Evolutionary conservation across 2,329 filamentous ascomycete genomes (phyloP).

Genomic region (Biscogniauxia sp.): DNA sequence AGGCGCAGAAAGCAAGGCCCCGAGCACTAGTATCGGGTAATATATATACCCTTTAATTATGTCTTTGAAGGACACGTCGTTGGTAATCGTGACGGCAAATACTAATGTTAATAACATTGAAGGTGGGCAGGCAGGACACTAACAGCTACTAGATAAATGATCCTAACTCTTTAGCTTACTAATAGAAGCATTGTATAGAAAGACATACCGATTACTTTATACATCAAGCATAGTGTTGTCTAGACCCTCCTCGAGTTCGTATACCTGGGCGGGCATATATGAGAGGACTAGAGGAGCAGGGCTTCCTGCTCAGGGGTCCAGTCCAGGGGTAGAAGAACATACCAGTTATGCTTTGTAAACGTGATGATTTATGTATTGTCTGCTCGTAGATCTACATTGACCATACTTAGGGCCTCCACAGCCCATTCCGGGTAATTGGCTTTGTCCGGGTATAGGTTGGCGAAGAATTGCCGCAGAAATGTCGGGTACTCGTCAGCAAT

Average conservation of each 20-base stretch:
- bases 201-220: background rate
- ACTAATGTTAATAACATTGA: background rate
- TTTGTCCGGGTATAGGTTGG: slow-evolving; percentile 64
- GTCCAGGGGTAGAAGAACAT: background rate
- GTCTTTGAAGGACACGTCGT: background rate
- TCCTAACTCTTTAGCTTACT: background rate
- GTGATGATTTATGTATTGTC: slow-evolving; percentile 19
- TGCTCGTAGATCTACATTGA: slow-evolving; percentile 71
- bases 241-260: background rate
- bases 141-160: background rate
- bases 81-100: background rate
- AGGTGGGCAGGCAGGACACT: background rate
- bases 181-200: background rate
- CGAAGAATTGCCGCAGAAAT: slow-evolving; percentile 79
- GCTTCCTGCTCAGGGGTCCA: background rate
- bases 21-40: background rate
- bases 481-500: slow-evolving; percentile 76
- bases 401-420: slow-evolving; percentile 70
- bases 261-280: background rate
- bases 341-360: background rate
- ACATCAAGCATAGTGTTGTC: background rate
- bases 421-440: slow-evolving; percentile 78
- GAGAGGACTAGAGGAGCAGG: background rate
- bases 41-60: background rate
- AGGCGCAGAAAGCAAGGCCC: background rate